Conservation (phyloP, 106 monocot genomes). For the Vanilla planifolia region DNA sequence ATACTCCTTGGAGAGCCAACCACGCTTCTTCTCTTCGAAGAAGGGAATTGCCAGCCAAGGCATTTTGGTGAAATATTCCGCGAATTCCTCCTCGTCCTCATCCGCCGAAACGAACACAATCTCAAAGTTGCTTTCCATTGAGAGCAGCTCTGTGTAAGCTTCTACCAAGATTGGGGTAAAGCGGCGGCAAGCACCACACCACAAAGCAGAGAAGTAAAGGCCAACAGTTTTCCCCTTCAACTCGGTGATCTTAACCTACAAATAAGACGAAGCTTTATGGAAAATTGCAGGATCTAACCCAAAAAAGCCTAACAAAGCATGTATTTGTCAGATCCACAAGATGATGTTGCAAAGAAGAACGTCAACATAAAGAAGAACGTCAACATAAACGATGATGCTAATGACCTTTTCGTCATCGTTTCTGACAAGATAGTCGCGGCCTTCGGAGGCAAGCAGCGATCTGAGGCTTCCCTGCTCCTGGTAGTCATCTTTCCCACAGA, state of each 20-base stretch:
- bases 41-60: slow-evolving; percentile 89
- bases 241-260: slow-evolving; percentile 24
- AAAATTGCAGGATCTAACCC: too few relatives aligned
- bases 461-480: slow-evolving; percentile 13
- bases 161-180: slow-evolving; percentile 54
- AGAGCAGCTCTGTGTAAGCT: slow-evolving; percentile 37
- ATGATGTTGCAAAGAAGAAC: too few relatives aligned
- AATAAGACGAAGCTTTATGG: background rate
- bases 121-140: slow-evolving; percentile 32
- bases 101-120: slow-evolving; percentile 69
- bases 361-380: too few relatives aligned
- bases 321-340: too few relatives aligned
- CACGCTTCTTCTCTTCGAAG: slow-evolving; percentile 34
- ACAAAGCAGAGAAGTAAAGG: slow-evolving; percentile 72
- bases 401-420: slow-evolving; percentile 55
- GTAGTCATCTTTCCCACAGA: background rate
- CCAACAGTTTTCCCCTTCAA: slow-evolving; percentile 30
- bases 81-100: slow-evolving; percentile 48
- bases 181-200: slow-evolving; percentile 47
- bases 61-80: slow-evolving; percentile 56
- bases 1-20: slow-evolving; percentile 28
- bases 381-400: too few relatives aligned
- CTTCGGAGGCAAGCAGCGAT: slow-evolving; percentile 32
- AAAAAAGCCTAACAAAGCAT: too few relatives aligned
- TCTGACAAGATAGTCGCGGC: slow-evolving; percentile 50